Base-by-base conservation (phyloP, 306 rosid species). In the Lathyrus tuberosus region DNA sequence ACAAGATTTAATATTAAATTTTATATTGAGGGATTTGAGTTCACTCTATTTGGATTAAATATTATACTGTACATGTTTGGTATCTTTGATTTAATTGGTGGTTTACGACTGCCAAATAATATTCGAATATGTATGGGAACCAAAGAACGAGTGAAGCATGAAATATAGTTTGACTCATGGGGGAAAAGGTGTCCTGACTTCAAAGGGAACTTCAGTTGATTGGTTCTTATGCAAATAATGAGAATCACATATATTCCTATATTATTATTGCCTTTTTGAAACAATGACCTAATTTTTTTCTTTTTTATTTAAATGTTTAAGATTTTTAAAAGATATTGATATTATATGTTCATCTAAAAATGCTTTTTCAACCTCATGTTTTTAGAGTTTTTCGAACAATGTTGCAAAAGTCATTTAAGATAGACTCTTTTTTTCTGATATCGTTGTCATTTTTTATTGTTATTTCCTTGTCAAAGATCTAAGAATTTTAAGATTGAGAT, bases 241-340 rank as follows among this genome's bases (percentile, higher is more conserved):
- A 74, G 86, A 82, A 78, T 82, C 68, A 46, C 72, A 74, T 52
- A 62, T 65, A 82, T 82, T 82, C 75, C 40, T 53, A 49, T 4
- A 46, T 71, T 33, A 35, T 42, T n/a, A 43, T 42, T n/a, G 20
- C 70, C 71, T 60, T 65, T 71, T n/a, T 58, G 7, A 65, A 76
- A 66, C 70, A 31, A 71, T n/a, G 37, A 62, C 70, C 69, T 46
- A 53, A 16, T 76, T 67, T 53, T 52, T 44, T 16, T n/a, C n/a
- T 14, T 16, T 48, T 43, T 13, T 24, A 24, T 1, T 24, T 24
- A 24, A 24, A 24, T 24, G 26, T 24, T 24, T 24, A 24, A 24
- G 3, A 24, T 24, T 24, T 3, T 20, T 20, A 20, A 20, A 20
- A 20, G 22, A 20, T 20, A 20, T 20, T 24, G 2, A 24, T 24